These are phyloP conservation scores for Aspergillus neotritici DNA, from an alignment of 2,329 filamentous ascomycete genomes.

Conservation along the genomic window DNA sequence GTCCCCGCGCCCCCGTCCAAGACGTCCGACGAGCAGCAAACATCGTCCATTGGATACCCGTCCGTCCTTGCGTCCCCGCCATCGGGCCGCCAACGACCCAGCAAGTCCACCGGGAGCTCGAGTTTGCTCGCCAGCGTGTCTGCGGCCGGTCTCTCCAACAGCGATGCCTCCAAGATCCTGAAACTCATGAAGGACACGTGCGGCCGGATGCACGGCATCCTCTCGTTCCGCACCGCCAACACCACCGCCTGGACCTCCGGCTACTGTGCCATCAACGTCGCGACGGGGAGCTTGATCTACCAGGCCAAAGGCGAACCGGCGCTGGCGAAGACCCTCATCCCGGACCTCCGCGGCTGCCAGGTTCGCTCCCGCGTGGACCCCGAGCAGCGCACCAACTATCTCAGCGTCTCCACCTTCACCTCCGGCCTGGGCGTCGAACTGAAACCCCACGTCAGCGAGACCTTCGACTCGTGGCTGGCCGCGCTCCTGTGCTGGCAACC, in stretches of 20 bases:
- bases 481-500: constrained; percentile 50
- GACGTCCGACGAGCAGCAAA: constrained; percentile 31
- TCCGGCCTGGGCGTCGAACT: constrained; percentile 45
- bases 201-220: constrained; percentile 48
- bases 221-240: constrained; percentile 44
- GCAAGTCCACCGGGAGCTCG: constrained; percentile 28
- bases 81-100: constrained; percentile 29
- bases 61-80: constrained; percentile 18
- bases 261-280: constrained; percentile 49
- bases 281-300: constrained; percentile 46
- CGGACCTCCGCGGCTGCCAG: constrained; percentile 46
- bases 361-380: constrained; percentile 45
- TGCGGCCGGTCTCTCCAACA: constrained; percentile 30
- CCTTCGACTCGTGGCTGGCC: constrained; percentile 49
- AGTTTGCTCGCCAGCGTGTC: constrained; percentile 22
- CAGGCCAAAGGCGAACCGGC: constrained; percentile 47
- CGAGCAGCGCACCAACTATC: constrained; percentile 41
- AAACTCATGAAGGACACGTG: constrained; percentile 50
- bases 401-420: constrained; percentile 46
- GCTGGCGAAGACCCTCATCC: constrained; percentile 44
- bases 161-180: constrained; percentile 45
- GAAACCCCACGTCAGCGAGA: constrained; percentile 46
- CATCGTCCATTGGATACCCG: constrained; percentile 44
- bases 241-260: constrained; percentile 45
- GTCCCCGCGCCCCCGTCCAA: constrained; percentile 31